Base-by-base conservation (phyloP, 805 yeast species). In the Wickerhamomyces rabaulensis region DNA sequence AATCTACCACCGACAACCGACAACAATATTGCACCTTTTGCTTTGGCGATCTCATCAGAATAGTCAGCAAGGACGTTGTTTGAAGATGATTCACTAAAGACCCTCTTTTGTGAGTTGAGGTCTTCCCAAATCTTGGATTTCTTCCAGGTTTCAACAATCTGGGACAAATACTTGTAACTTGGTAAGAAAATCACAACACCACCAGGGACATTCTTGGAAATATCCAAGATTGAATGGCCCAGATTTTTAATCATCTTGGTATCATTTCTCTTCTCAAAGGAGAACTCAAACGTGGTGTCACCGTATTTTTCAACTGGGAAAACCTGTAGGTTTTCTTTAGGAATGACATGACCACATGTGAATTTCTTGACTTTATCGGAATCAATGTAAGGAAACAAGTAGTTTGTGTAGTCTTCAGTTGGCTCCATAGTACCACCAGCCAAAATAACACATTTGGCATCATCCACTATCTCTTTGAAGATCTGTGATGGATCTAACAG, bases 351-450 rank as follows among this genome's bases (percentile, higher is more conserved):
- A 36, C 86, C 88, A 68, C 97, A 91, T 3, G 82, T 72, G 57
- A 87, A 85, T 25, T 68, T 71, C 22, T 70, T 65, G 9, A 87
- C 72, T 39, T 74, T 53, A 0, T 56, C 45, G 0, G 64, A 51
- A 2, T 70, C 54, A 2, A 84, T 46, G 39, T 77, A 73, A 0
- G 95, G 95, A 42, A 87, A 79, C 33, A 90, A 65, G 51, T 74
- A 78, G n/a, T 78, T 69, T 6, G 75, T 64, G 60, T 82, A 86
- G 52, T 91, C 96, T n/a, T 71, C 58, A 29, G 82, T 70, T 0
- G 97, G 97, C 59, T 87, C 92, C 96, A 90, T 88, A 0, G 98
- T 91, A 13, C 98, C 98, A 31, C 98, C 98, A 2, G 96, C 94
- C 3, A 91, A 61, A 2, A 92, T 69, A 0, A 91, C 84, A 62